A percentile compares a stretch with the other conserved stretches of the same genome.
Evolutionary conservation across 441 rosid genomes (phyloP).

Genomic region (Populus hybrid): DNA sequence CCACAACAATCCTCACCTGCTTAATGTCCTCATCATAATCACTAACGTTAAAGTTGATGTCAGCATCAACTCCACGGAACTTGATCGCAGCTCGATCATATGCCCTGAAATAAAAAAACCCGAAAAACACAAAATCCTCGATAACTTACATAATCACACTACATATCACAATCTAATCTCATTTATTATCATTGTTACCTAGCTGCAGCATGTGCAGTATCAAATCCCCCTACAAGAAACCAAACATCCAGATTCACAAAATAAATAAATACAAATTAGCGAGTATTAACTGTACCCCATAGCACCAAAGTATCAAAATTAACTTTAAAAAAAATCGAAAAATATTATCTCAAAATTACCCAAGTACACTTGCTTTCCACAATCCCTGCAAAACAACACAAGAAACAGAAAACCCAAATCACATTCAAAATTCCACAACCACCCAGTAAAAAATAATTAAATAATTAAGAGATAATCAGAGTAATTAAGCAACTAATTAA

Average conservation of each 20-base stretch:
- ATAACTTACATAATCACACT: not conserved
- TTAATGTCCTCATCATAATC: no score
- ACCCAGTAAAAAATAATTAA: not conserved
- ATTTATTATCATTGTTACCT: constrained; percentile 38
- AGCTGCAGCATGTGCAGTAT: constrained; percentile 92
- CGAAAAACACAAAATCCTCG: not conserved
- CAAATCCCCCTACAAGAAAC: constrained; percentile 68
- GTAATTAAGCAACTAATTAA: not conserved
- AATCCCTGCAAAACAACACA: constrained; percentile 58
- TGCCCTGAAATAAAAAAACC: constrained; percentile 44
- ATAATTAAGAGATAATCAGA: no score
- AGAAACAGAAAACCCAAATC: not conserved
- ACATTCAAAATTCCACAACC: not conserved
- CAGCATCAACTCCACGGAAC: no score
- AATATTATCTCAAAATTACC: constrained; percentile 38
- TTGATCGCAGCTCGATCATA: constrained; percentile 94
- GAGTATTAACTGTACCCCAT: not conserved
- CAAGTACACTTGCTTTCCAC: constrained; percentile 92
- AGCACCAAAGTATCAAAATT: not conserved
- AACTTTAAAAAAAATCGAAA: not conserved
- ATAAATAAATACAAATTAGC: not conserved
- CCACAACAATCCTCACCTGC: no score
- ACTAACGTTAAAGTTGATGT: no score
- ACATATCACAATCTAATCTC: not conserved
- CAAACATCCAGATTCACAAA: constrained; percentile 13